Conservation (phyloP, 2,329 filamentous ascomycete species). For the Ascochyta fabae region DNA sequence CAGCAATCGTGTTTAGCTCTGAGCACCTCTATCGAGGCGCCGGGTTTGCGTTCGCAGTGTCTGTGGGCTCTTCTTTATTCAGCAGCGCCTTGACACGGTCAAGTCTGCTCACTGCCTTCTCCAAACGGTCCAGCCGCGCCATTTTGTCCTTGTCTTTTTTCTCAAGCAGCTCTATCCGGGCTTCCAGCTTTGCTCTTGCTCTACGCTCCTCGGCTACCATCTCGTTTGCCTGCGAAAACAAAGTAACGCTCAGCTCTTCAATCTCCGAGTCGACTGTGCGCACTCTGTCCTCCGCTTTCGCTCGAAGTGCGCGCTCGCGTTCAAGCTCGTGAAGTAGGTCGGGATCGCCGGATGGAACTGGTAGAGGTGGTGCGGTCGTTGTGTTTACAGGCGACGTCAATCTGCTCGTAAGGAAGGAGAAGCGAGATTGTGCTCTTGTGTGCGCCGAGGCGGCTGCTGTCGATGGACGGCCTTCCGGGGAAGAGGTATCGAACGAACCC, state of each 20-base stretch:
- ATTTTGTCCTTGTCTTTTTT: slow-evolving; percentile 73
- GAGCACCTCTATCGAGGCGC: not conserved
- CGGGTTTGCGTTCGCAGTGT: not conserved
- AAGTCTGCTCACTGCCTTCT: slow-evolving; percentile 73
- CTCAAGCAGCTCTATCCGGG: slow-evolving; percentile 72
- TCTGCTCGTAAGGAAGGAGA: slow-evolving; percentile 53
- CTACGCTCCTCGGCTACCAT: slow-evolving; percentile 82
- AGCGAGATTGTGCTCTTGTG: slow-evolving; percentile 45
- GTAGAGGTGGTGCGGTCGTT: slow-evolving; percentile 21
- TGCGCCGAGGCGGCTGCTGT: slow-evolving; percentile 37
- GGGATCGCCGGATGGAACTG: slow-evolving; percentile 35
- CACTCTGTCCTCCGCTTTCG: slow-evolving; percentile 72
- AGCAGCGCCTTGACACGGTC: slow-evolving; percentile 72
- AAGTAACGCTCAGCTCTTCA: slow-evolving; percentile 75
- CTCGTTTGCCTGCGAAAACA: slow-evolving; percentile 85
- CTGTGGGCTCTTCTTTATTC: slow-evolving; percentile 27
- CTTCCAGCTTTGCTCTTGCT: slow-evolving; percentile 73
- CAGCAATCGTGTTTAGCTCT: not conserved
- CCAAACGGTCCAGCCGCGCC: slow-evolving; percentile 71
- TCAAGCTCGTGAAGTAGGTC: slow-evolving; percentile 68
- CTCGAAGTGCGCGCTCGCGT: slow-evolving; percentile 70
- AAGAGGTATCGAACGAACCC: slow-evolving; percentile 23
- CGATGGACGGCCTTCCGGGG: slow-evolving; percentile 39
- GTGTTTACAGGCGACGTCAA: slow-evolving; percentile 43
- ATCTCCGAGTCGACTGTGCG: slow-evolving; percentile 73